These are phyloP conservation scores for Cynara cardunculus DNA, from an alignment of 129 eudicot species.

Conservation along the genomic window DNA sequence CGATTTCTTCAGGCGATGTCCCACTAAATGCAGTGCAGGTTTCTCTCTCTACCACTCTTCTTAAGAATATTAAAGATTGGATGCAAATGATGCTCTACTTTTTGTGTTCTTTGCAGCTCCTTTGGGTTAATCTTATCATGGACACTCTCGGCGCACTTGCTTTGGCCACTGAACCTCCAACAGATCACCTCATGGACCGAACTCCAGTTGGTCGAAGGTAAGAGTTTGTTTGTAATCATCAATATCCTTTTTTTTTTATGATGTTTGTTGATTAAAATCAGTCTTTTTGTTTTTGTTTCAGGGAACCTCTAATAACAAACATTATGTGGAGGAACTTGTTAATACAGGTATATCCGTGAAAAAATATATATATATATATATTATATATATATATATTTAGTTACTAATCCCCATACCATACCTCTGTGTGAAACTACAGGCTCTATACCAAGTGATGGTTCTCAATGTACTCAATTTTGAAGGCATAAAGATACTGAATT, in stretches of 20 bases:
- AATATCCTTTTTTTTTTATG: neutral
- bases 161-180: constrained; percentile 95
- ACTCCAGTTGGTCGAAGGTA: constrained; percentile 96
- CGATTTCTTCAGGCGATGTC: constrained; percentile 79
- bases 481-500: constrained; percentile 49
- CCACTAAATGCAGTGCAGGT: constrained; percentile 98
- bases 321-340: constrained; percentile 95
- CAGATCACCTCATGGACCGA: constrained; percentile 89
- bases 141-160: constrained; percentile 99
- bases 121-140: constrained; percentile 98
- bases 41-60: constrained; percentile 3
- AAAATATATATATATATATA: no score
- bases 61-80: neutral
- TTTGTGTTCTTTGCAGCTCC: constrained; percentile 51
- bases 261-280: neutral
- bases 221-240: constrained; percentile 11
- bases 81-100: neutral
- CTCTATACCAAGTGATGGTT: constrained; percentile 76
- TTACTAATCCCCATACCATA: neutral
- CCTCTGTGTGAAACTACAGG: constrained; percentile 40
- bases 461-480: constrained; percentile 68
- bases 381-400: neutral
- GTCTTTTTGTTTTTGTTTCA: constrained; percentile 3
- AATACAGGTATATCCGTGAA: constrained; percentile 54
- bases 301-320: constrained; percentile 95